Evolutionary conservation across 192 early-diverging fungal species (phyloP), one percentile per base, ranked within the genome.

Genomic region (Mortierella antarctica): DNA sequence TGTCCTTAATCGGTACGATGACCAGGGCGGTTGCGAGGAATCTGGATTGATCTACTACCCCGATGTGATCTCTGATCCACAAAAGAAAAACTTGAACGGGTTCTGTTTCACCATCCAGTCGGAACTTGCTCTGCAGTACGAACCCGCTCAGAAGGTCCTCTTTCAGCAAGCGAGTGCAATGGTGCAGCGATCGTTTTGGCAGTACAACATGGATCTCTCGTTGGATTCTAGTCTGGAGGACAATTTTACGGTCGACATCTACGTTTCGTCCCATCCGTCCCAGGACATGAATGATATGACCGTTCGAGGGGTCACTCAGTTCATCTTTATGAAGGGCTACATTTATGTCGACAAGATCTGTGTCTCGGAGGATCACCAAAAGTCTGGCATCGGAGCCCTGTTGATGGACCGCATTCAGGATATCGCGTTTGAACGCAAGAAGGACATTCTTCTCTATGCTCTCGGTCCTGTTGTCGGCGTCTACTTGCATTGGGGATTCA

Each of bases 281-380:
- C 15, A 55, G 2, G 65, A 68, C 13, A 23, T 56, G 10, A 54
- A 60, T 17, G 23, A 70, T 42, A 71, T 77, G 49, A 74, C 69
- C 1, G 70, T 85, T 6, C 81, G 81, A 10, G 84, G 80, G 1
- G 74, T 82, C 17, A 73, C 79, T 0, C 74, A 82, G 58, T 85
- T 74, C 13, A 79, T 85, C 31, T 82, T 85, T n/a, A 76, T 85
- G 80, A 75, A 82, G 48, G 53, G 65, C 5, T 85, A 82, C 21
- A 71, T 85, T 39, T 85, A 82, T 39, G 65, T 85, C 23, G 70
- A 85, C 71, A 85, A 79, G 68, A 82, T 85, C 49, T 82, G 74
- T 55, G 79, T 85, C 46, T 55, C 62, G 7, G 44, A 77, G 8
- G 70, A 85, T 41, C 67, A 74, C 49, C 84, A 85, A 62, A 74